Base-by-base conservation (phyloP, 1,284 basidiomycete genomes). In the Kwoniella shivajii region DNA sequence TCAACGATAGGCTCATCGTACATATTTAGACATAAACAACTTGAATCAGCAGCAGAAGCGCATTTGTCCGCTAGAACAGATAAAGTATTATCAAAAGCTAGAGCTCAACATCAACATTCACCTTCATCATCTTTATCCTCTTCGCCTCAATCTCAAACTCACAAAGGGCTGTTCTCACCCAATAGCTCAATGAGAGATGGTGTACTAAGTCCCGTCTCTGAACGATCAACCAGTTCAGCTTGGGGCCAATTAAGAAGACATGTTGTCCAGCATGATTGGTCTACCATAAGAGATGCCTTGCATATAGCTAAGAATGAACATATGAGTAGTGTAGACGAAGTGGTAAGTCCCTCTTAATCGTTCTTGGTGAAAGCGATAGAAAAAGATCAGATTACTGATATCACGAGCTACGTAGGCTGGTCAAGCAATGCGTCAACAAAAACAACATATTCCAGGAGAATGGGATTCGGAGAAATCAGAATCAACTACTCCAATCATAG, bases 291-390 rank as follows among this genome's bases (percentile, higher is more conserved):
- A 55, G 84, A 88, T 60, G 84, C 85, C 31, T 77, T 90, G 59
- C 80, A 81, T 48, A 78, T 89, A 22, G 80, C 84, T 3, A 79
- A 80, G 50, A 80, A 83, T 44, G 88, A 92, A 71, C 86, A 92
- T 69, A 91, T 92, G 89, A 85, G 83, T 59, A 71, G 68, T 4
- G 85, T 92, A 0, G 90, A 93, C 72, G 82, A 82, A 47, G 88
- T 85, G 65, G 84, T 91, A 64, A 88, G 89, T 48, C 14, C 36
- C 13, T n/a, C 33, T 41, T n/a, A 38, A 13, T 16, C 6, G 4
- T 22, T 22, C 29, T 5, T 22, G 11, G 48, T 27, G 37, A n/a
- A n/a, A n/a, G n/a, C n/a, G n/a, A n/a, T n/a, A n/a, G n/a, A n/a
- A n/a, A n/a, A n/a, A n/a, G n/a, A n/a, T n/a, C n/a, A n/a, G n/a